Percentiles rank a stretch among this genome's conserved stretches.
Evolutionary conservation across 345 rosid species (phyloP).

Genomic region (Murraya paniculata): DNA sequence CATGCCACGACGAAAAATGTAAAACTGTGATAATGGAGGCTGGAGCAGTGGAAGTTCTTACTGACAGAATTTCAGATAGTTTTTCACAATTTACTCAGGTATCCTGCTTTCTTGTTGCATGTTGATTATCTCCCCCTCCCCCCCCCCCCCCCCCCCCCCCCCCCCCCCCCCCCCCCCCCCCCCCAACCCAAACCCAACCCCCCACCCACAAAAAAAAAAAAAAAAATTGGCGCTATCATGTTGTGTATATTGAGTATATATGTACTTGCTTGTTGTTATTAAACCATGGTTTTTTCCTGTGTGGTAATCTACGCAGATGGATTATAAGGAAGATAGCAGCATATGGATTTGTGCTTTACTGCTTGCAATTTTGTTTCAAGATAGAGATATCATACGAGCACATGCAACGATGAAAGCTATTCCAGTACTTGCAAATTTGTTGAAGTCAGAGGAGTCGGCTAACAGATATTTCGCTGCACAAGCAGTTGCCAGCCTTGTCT

Average conservation of each 20-base stretch:
- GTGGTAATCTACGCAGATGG: constrained; percentile 58
- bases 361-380: constrained; percentile 89
- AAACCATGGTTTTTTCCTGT: constrained; percentile 21
- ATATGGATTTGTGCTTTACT: constrained; percentile 93
- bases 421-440: constrained; percentile 81
- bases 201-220: too few relatives aligned
- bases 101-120: constrained; percentile 18
- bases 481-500: constrained; percentile 86
- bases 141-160: background rate
- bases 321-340: constrained; percentile 78
- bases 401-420: constrained; percentile 85
- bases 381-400: constrained; percentile 93
- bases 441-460: constrained; percentile 88
- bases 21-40: constrained; percentile 83
- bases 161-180: too few relatives aligned
- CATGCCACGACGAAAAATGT: constrained; percentile 82
- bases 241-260: background rate
- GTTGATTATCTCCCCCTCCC: background rate
- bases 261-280: constrained; percentile 6
- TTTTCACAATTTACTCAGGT: constrained; percentile 74
- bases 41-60: constrained; percentile 85
- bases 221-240: background rate
- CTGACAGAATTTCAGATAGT: constrained; percentile 65
- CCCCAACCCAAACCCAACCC: too few relatives aligned
- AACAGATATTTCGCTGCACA: constrained; percentile 97